A percentile compares a stretch with the other conserved stretches of the same genome.
These are phyloP conservation scores for Boletus subparvulus DNA, from an alignment of 768 basidiomycete genomes.

Conservation along the genomic window DNA sequence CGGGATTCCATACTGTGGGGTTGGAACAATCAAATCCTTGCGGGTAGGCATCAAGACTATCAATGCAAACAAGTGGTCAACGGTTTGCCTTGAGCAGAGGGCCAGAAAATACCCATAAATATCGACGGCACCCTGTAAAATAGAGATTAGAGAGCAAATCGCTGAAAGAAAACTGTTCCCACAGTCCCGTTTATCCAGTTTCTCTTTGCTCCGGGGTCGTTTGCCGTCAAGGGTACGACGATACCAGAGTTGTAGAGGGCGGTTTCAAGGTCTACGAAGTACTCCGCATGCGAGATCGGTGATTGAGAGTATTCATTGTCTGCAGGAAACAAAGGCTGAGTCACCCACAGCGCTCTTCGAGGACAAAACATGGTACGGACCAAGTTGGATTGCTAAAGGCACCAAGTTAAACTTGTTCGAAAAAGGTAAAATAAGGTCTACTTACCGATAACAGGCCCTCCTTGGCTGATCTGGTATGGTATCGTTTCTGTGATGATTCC, in stretches of 20 bases:
- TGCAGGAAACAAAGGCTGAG: constrained; percentile 20
- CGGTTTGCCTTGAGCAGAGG: background rate
- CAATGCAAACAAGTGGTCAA: background rate
- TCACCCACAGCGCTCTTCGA: background rate
- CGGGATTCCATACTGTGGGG: constrained; percentile 61
- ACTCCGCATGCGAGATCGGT: constrained; percentile 43
- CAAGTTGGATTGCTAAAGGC: constrained; percentile 52
- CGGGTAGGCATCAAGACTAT: constrained; percentile 66
- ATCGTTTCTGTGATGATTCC: constrained; percentile 59
- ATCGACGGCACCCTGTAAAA: constrained; percentile 63
- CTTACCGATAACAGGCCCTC: constrained; percentile 75
- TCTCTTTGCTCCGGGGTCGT: constrained; percentile 56
- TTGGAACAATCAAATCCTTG: constrained; percentile 82
- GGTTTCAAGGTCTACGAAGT: constrained; percentile 61
- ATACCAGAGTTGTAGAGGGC: constrained; percentile 56
- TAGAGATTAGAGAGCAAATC: constrained; percentile 1
- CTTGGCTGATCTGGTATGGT: constrained; percentile 66
- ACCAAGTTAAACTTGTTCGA: background rate
- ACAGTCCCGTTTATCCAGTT: constrained; percentile 76
- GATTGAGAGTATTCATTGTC: constrained; percentile 76
- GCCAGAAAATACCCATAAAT: constrained; percentile 51
- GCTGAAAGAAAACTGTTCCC: constrained; percentile 16
- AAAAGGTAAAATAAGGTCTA: background rate
- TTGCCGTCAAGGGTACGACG: constrained; percentile 72
- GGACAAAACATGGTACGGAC: constrained; percentile 30